Base-by-base conservation (phyloP, 495 filamentous ascomycete genomes). In the Penicillium nucicola region DNA sequence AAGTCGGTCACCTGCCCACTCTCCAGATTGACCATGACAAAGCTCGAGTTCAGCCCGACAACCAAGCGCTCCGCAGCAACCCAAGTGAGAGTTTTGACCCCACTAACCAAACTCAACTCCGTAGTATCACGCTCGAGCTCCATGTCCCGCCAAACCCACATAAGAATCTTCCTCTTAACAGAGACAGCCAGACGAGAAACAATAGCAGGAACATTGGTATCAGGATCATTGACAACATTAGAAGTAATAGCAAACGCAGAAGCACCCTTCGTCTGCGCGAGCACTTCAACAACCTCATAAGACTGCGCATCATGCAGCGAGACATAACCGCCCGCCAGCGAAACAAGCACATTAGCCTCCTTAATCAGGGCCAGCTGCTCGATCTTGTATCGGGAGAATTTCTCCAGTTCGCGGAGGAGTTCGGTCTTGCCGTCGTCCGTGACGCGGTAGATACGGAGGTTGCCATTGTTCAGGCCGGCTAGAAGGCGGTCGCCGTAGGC, bases 101-200 rank as follows among this genome's bases (percentile, higher is more conserved):
- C 76, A 50, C 89, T 92, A 28, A 86, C 78, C 28, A 97, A 76
- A 4, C 82, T 81, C 31, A 96, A 79, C 71, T 97, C 95, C 36
- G 75, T 74, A 2, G 84, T 82, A 19, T 95, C 83, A 2, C 72
- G 67, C 31, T 80, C 82, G 40, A 96, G 77, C 69, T 97, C 95
- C 75, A 89, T 92, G 64, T 96, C 93, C 54, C 92, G 84, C 93
- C 93, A 99, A 39, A 87, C 84, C 89, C 95, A 97, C 51, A 96
- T 69, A 50, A 97, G 55, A 44, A 97, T 77, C 57, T 87, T 89
- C 62, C 93, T 77, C 77, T 97, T 97, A 9, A 96, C 87, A 1
- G 89, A 90, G 1, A 97, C 92, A 9, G 90, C 92, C 28, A 99
- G 72, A 30, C 91, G 76, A 8, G 89, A 95, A 42, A 97, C 88